These are phyloP conservation scores for Puccinia novopanici DNA, from an alignment of 1,284 basidiomycete species.

Conservation along the genomic window DNA sequence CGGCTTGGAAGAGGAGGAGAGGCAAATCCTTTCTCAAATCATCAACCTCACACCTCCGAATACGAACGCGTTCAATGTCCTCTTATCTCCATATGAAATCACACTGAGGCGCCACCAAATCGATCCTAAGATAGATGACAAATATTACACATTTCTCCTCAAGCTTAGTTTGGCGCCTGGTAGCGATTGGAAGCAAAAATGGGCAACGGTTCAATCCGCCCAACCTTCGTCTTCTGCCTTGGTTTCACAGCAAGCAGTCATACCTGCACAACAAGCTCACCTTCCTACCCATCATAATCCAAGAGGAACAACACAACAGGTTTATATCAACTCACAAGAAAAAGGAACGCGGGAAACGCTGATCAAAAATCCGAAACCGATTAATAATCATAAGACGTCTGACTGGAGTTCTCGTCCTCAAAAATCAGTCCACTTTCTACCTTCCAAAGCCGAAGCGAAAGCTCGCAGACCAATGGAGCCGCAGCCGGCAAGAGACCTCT, in stretches of 20 bases:
- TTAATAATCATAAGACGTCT: neutral
- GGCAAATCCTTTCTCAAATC: conserved; percentile 33
- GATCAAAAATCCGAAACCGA: neutral
- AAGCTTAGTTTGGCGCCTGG: conserved; percentile 48
- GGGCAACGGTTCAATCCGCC: conserved; percentile 2
- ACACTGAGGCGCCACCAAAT: conserved; percentile 29
- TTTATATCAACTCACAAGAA: neutral
- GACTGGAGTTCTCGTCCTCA: neutral
- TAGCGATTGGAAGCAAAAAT: conserved; percentile 47
- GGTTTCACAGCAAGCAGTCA: neutral
- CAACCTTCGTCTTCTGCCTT: neutral
- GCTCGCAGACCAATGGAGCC: neutral
- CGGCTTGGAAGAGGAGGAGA: conserved; percentile 11
- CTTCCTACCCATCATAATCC: neutral
- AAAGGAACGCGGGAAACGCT: neutral
- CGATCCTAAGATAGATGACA: conserved; percentile 42
- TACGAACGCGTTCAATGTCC: conserved; percentile 46
- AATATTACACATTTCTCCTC: conserved; percentile 39
- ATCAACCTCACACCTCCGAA: conserved; percentile 32
- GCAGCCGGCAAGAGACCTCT: neutral
- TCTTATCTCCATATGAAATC: conserved; percentile 29
- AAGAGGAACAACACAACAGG: neutral
- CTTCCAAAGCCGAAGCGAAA: conserved; percentile 8
- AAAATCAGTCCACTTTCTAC: conserved; percentile 45
- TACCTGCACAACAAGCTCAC: neutral